Percentiles rank a stretch among this genome's conserved stretches.
phyloP scores from a whole-genome alignment of 306 rosid genomes.

The Lathyrus sativus region DNA sequence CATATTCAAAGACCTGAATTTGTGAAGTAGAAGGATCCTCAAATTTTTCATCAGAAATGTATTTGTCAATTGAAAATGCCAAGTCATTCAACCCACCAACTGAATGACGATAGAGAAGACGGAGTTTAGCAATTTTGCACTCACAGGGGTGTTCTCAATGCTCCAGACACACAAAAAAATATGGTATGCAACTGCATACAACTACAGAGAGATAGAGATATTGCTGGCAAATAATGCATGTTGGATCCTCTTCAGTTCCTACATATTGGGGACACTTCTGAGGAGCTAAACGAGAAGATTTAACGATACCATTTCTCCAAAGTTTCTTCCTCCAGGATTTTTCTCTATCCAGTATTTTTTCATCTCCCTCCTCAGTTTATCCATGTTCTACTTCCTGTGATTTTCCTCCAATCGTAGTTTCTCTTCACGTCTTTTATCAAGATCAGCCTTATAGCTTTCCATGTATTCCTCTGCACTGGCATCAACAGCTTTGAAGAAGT shows the following conservation, averaged over 20 bases:
- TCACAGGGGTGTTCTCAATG: conserved; percentile 94
- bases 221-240: conserved; percentile 90
- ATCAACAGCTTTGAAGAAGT: too few relatives aligned
- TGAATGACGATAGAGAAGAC: conserved; percentile 85
- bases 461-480: too few relatives aligned
- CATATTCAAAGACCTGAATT: too few relatives aligned
- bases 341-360: conserved; percentile 65
- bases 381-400: too few relatives aligned
- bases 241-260: conserved; percentile 92
- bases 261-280: conserved; percentile 73
- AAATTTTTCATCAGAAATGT: too few relatives aligned
- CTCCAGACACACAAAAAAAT: conserved; percentile 86
- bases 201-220: conserved; percentile 93
- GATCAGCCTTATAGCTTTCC: too few relatives aligned
- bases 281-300: conserved; percentile 73
- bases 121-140: conserved; percentile 68
- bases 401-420: too few relatives aligned
- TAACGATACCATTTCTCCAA: conserved; percentile 80
- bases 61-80: too few relatives aligned
- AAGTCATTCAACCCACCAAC: conserved; percentile 76
- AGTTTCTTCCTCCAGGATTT: too few relatives aligned
- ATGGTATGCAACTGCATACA: conserved; percentile 79
- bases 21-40: too few relatives aligned
- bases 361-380: too few relatives aligned
- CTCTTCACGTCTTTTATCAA: too few relatives aligned